Conservation (phyloP, 352 stramenopile genomes). For the Stramenopiles sp. region DNA sequence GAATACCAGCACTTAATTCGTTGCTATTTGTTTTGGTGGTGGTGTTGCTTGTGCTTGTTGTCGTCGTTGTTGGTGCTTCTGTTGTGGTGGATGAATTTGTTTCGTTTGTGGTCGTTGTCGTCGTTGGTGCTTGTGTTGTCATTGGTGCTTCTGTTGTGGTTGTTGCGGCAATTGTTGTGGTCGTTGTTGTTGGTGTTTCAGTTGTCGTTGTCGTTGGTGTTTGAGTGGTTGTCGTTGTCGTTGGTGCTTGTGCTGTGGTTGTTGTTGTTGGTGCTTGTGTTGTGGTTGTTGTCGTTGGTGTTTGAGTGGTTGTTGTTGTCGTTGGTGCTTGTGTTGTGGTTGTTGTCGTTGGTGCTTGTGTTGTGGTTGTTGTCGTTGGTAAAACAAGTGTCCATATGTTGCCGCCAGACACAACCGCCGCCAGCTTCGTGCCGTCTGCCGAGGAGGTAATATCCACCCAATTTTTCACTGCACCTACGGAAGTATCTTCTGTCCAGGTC, state of each 20-base stretch:
- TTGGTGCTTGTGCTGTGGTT: slow-evolving; percentile 13
- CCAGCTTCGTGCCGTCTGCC: not conserved
- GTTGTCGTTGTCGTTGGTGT: slow-evolving; percentile 15
- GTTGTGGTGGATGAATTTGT: slow-evolving; percentile 9
- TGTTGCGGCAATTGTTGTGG: slow-evolving; percentile 13
- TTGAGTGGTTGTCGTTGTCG: slow-evolving; percentile 8
- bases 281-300: slow-evolving; percentile 5
- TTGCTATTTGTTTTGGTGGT: too few species aligned
- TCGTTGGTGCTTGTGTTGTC: slow-evolving; percentile 10
- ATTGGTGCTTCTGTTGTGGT: slow-evolving; percentile 13
- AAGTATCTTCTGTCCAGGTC: too few species aligned
- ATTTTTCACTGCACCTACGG: too few species aligned
- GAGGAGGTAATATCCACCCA: too few species aligned
- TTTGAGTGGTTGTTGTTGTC: slow-evolving; percentile 8
- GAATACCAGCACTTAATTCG: too few species aligned
- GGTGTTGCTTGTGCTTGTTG: not conserved
- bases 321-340: slow-evolving; percentile 14
- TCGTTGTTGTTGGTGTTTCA: slow-evolving; percentile 12
- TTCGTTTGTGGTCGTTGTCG: slow-evolving; percentile 8
- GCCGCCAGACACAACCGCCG: not conserved
- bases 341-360: slow-evolving; percentile 15
- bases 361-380: slow-evolving; percentile 16
- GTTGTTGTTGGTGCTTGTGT: slow-evolving; percentile 12
- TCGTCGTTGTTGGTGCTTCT: slow-evolving; percentile 14
- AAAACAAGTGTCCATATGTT: slow-evolving; percentile 14